Conservation (phyloP, 2,329 filamentous ascomycete genomes). For the Xylariales sp. region DNA sequence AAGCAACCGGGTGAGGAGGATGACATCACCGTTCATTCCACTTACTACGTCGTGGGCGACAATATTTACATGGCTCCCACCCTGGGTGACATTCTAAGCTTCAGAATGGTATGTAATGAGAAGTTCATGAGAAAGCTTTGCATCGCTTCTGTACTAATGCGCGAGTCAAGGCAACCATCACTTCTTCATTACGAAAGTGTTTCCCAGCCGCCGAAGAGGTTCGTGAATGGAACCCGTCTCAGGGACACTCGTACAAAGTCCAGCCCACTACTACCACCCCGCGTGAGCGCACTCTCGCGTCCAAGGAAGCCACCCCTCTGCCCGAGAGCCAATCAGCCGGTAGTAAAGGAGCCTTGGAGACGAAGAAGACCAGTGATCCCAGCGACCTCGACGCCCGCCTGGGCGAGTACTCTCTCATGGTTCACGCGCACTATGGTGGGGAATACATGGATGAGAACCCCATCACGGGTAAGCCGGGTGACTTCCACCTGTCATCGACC, state of each 20-base stretch:
- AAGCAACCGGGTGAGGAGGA: slow-evolving; percentile 53
- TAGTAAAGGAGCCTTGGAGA: slow-evolving; percentile 3
- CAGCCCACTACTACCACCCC: slow-evolving; percentile 21
- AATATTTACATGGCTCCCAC: slow-evolving; percentile 65
- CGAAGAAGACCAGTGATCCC: slow-evolving; percentile 8
- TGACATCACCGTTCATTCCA: slow-evolving; percentile 54
- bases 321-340: slow-evolving; percentile 28
- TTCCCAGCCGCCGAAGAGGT: slow-evolving; percentile 46
- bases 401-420: slow-evolving; percentile 53
- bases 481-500: slow-evolving; percentile 60
- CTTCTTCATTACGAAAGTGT: slow-evolving; percentile 48
- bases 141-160: neutral
- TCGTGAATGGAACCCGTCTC: slow-evolving; percentile 50
- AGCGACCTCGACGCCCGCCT: slow-evolving; percentile 28
- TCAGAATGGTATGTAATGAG: slow-evolving; percentile 47
- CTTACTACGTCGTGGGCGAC: slow-evolving; percentile 62
- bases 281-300: slow-evolving; percentile 29
- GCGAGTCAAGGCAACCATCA: slow-evolving; percentile 50
- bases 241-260: slow-evolving; percentile 47
- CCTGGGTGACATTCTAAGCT: slow-evolving; percentile 54
- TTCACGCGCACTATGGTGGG: slow-evolving; percentile 55
- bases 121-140: neutral
- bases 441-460: slow-evolving; percentile 67
- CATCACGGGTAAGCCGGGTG: slow-evolving; percentile 61
- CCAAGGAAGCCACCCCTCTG: slow-evolving; percentile 44